Base-by-base conservation (phyloP, 2,329 filamentous ascomycete genomes). In the Chalaropsis ovoidea region DNA sequence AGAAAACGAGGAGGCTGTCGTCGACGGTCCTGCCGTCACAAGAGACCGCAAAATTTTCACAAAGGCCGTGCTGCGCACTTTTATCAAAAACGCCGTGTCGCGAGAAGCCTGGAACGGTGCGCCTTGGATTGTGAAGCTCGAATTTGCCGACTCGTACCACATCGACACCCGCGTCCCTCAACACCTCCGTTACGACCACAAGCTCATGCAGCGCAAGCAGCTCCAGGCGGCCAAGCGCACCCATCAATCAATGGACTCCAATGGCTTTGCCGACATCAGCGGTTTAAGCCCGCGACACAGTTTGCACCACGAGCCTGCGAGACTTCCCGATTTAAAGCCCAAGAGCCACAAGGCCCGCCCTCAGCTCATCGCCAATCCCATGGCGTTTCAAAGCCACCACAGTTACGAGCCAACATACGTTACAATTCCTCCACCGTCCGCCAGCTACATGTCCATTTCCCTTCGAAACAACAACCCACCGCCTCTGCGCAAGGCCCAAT, bases 51-150 rank as follows among this genome's bases (percentile, higher is more conserved):
- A 93, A 71, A 83, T 90, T 60, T 99, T 97, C 73, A 96, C 93
- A 35, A 97, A 99, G 76, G 86, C 92, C 61, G 92, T 96, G 74
- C 80, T 99, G 49, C 86, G 93, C 42, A 90, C 91, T 5, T 99
- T 96, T 70, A 89, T 99, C 69, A 96, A 96, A 74, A 92, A 95
- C 75, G 94, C 91, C 0, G 88, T 96, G n/a, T 88, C 86, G 1
- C 81, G 93, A 68, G 94, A 97, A 72, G 84, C 90, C 3, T 97
- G 92, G 90, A 93, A 86, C 68, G 93, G 93, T n/a, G 94, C 94
- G 0, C 93, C 94, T 0, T 99, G 94, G 94, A 78, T 95, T 65
- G 93, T 97, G 19, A 96, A 95, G 76, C 82, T 88, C 43, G 86
- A 90, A 64, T 86, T 95, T 67, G 94, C 94, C 0, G 84, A 85